phyloP scores from a whole-genome alignment of 129 eudicot species.

The Flaveria linearis region DNA sequence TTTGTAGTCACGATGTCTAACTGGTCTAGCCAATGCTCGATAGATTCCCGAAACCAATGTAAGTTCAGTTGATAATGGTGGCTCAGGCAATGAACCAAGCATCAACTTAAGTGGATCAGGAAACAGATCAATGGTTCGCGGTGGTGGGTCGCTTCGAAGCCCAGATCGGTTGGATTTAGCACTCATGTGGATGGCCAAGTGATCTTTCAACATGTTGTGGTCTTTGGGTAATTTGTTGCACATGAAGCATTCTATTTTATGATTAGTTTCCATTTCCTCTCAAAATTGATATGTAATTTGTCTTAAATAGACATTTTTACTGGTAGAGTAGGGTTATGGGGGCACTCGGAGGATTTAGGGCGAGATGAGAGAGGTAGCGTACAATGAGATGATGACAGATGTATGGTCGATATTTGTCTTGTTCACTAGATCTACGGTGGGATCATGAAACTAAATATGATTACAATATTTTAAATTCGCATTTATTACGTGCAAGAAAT shows the following conservation, averaged over 20 bases:
- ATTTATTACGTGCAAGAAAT: not conserved
- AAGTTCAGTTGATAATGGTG: conserved; percentile 28
- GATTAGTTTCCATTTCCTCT: conserved; percentile 15
- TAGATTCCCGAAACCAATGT: conserved; percentile 10
- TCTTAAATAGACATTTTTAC: conserved; percentile 13
- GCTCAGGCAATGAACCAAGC: conserved; percentile 15
- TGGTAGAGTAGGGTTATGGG: not conserved
- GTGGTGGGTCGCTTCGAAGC: conserved; percentile 6
- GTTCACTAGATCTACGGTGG: not conserved
- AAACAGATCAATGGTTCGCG: not conserved
- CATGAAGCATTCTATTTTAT: conserved; percentile 17
- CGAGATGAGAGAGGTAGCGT: not conserved
- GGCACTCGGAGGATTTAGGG: not conserved
- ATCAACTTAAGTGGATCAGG: conserved; percentile 19
- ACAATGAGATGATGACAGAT: not conserved
- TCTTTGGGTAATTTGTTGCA: conserved; percentile 26
- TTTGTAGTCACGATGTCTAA: conserved; percentile 1
- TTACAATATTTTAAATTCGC: not conserved
- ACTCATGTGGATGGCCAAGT: conserved; percentile 14
- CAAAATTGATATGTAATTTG: not conserved
- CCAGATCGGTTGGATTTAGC: conserved; percentile 11
- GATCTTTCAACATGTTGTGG: conserved; percentile 12
- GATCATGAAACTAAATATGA: conserved; percentile 14
- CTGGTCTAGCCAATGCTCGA: conserved; percentile 11
- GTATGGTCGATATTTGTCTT: not conserved